Evolutionary conservation across 768 basidiomycete genomes (phyloP).

Genomic region (Myochromella boudieri): DNA sequence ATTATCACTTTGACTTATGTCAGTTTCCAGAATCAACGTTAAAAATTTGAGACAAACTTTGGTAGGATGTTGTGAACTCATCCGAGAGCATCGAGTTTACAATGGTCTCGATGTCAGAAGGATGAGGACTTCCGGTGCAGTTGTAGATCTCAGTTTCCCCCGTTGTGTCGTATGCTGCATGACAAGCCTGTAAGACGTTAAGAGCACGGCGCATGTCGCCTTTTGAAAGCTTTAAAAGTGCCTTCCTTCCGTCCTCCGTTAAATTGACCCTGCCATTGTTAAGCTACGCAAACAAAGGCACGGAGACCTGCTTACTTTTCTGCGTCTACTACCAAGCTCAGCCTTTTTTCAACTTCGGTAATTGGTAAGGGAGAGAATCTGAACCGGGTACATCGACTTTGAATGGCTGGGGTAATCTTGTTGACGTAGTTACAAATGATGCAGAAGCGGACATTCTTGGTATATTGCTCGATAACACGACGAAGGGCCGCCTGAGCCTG

Average conservation of each 20-base stretch:
- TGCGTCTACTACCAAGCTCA: slow-evolving; percentile 74
- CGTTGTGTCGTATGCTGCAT: slow-evolving; percentile 89
- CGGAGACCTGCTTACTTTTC: slow-evolving; percentile 61
- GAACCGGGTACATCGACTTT: slow-evolving; percentile 97
- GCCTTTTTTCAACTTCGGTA: slow-evolving; percentile 78
- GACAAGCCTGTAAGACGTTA: slow-evolving; percentile 96
- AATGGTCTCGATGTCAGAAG: slow-evolving; percentile 89
- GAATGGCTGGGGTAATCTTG: slow-evolving; percentile 97
- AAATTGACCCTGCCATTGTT: slow-evolving; percentile 70
- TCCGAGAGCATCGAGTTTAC: slow-evolving; percentile 95
- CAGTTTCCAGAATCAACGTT: no score
- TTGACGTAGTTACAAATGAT: slow-evolving; percentile 99
- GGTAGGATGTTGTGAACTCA: slow-evolving; percentile 90
- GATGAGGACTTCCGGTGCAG: slow-evolving; percentile 96
- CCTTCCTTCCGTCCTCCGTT: slow-evolving; percentile 82
- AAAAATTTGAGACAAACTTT: slow-evolving; percentile 43
- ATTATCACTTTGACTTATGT: slow-evolving; percentile 66
- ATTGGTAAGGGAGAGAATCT: slow-evolving; percentile 93
- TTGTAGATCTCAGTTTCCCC: slow-evolving; percentile 93
- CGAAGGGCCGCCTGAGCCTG: slow-evolving; percentile 96
- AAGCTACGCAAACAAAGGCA: not conserved
- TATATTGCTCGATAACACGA: slow-evolving; percentile 97
- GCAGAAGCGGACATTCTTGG: slow-evolving; percentile 97
- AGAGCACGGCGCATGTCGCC: slow-evolving; percentile 98
- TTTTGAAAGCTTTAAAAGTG: slow-evolving; percentile 89